A percentile compares a stretch with the other conserved stretches of the same genome.
These are phyloP conservation scores for Malassezia pachydermatis DNA, from an alignment of 1,284 basidiomycete species.

Conservation along the genomic window DNA sequence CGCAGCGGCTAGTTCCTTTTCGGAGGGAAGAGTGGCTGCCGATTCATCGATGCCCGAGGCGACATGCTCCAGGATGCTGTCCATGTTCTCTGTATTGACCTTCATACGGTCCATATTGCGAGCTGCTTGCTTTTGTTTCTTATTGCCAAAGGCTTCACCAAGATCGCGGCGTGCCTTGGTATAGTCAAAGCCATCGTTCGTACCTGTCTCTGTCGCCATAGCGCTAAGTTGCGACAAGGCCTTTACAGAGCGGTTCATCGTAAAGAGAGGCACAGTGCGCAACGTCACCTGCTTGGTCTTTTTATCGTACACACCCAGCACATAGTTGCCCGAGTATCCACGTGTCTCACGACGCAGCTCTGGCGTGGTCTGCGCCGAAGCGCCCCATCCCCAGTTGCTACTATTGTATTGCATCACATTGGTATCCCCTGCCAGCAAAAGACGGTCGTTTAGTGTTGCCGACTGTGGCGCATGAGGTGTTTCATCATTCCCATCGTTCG, in stretches of 20 bases:
- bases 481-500: background rate
- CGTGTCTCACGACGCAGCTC: slow-evolving; percentile 28
- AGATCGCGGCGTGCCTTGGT: slow-evolving; percentile 32
- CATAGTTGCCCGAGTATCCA: slow-evolving; percentile 42
- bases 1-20: slow-evolving; percentile 26
- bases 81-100: slow-evolving; percentile 44
- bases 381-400: slow-evolving; percentile 26
- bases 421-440: slow-evolving; percentile 35
- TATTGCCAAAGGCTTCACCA: slow-evolving; percentile 44
- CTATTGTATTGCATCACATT: slow-evolving; percentile 32
- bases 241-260: slow-evolving; percentile 33
- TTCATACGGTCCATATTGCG: slow-evolving; percentile 45
- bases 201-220: slow-evolving; percentile 21
- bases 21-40: slow-evolving; percentile 24
- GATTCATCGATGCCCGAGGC: slow-evolving; percentile 33
- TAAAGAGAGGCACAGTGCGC: slow-evolving; percentile 36
- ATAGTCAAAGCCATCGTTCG: slow-evolving; percentile 28
- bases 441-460: slow-evolving; percentile 20
- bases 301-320: slow-evolving; percentile 43
- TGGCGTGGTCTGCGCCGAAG: slow-evolving; percentile 17
- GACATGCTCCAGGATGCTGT: slow-evolving; percentile 33
- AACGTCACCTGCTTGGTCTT: slow-evolving; percentile 33
- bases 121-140: slow-evolving; percentile 41
- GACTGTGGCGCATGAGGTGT: background rate
- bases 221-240: slow-evolving; percentile 28